phyloP scores from a whole-genome alignment of 352 stramenopile genomes.

The Phytophthora pinifolia region DNA sequence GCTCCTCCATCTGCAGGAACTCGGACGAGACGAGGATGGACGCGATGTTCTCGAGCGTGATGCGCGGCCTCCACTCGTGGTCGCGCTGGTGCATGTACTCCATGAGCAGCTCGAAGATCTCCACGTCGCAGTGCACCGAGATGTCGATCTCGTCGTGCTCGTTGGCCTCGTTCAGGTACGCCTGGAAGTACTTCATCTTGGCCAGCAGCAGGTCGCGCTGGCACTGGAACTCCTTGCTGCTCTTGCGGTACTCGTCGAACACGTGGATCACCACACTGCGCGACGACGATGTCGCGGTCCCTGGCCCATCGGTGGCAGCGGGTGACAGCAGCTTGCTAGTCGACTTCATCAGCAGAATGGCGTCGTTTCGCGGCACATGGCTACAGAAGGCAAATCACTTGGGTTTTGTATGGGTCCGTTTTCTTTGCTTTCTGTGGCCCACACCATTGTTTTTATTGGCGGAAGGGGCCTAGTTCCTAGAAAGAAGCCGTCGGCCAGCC shows the following conservation, averaged over 20 bases:
- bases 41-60: constrained; percentile 73
- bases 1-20: constrained; percentile 90
- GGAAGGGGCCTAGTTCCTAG: constrained; percentile 29
- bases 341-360: constrained; percentile 9
- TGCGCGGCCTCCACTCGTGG: constrained; percentile 40
- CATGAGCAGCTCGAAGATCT: constrained; percentile 92
- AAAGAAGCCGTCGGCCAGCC: constrained; percentile 24
- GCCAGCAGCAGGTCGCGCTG: constrained; percentile 72
- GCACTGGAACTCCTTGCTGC: constrained; percentile 86
- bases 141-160: constrained; percentile 92
- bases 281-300: constrained; percentile 2
- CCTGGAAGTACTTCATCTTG: constrained; percentile 92
- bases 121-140: constrained; percentile 91
- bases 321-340: background rate
- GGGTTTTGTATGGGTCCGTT: constrained; percentile 9
- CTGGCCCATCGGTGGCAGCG: background rate
- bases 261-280: constrained; percentile 88
- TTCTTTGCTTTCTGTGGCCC: constrained; percentile 26
- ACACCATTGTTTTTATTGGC: constrained; percentile 29
- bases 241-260: constrained; percentile 88
- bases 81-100: constrained; percentile 81
- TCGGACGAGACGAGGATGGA: constrained; percentile 92
- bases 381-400: constrained; percentile 30
- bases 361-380: constrained; percentile 12
- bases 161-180: constrained; percentile 77